Evolutionary conservation across 495 filamentous ascomycete species (phyloP).

Genomic region (Aspergillus cavernicola): DNA sequence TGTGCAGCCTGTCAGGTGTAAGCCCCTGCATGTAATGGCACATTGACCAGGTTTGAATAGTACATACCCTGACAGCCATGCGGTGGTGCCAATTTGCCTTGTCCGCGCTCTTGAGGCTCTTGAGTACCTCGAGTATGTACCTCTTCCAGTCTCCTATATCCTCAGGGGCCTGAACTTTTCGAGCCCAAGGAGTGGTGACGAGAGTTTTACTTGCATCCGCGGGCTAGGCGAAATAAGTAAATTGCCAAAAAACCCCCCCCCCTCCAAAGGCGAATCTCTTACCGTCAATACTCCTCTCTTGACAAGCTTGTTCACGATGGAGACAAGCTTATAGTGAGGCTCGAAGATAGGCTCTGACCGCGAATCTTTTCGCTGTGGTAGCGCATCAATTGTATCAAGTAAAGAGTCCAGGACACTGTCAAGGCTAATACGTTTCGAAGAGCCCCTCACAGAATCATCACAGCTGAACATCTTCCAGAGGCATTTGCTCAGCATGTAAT

Average conservation of each 20-base stretch:
- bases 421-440: constrained; percentile 42
- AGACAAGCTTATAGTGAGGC: constrained; percentile 93
- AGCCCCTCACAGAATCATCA: constrained; percentile 47
- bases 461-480: constrained; percentile 89
- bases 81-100: constrained; percentile 98
- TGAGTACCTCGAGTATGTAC: constrained; percentile 70
- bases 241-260: neutral
- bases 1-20: constrained; percentile 52
- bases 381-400: constrained; percentile 66
- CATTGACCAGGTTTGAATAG: neutral
- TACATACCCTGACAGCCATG: constrained; percentile 66
- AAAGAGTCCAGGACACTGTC: constrained; percentile 66
- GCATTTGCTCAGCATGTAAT: constrained; percentile 91
- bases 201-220: constrained; percentile 52
- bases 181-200: constrained; percentile 52
- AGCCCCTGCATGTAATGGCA: constrained; percentile 7
- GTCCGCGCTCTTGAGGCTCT: constrained; percentile 74
- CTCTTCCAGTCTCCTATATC: constrained; percentile 66
- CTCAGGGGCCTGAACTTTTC: constrained; percentile 44
- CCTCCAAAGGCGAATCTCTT: constrained; percentile 13
- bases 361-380: constrained; percentile 77
- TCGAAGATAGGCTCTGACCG: constrained; percentile 83
- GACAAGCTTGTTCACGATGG: constrained; percentile 81
- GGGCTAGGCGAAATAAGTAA: constrained; percentile 29
- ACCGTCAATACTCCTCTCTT: constrained; percentile 30